Evolutionary conservation across 192 early-diverging fungal genomes (phyloP).

Genomic region (Coemansia sp.): DNA sequence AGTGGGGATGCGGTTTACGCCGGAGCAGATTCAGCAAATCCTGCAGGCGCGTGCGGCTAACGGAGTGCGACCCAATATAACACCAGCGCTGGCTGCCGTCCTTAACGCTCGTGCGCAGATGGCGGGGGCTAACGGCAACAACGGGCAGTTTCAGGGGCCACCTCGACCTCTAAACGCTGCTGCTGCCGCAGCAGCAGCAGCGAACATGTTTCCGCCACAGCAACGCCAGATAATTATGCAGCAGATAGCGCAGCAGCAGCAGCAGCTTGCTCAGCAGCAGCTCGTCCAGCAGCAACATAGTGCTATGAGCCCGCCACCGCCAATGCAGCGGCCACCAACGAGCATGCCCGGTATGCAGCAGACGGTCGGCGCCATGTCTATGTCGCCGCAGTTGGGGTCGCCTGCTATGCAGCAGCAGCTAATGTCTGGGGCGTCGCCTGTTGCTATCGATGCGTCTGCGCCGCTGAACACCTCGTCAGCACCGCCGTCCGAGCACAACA

Average conservation of each 20-base stretch:
- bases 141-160: conserved; percentile 7
- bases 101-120: conserved; percentile 38
- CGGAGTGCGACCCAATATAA: conserved; percentile 26
- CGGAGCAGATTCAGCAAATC: conserved; percentile 42
- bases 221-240: conserved; percentile 41
- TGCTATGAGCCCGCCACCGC: conserved; percentile 8
- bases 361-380: conserved; percentile 2
- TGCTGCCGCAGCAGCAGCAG: conserved; percentile 17
- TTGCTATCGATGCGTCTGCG: neutral
- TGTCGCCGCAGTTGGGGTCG: conserved; percentile 20
- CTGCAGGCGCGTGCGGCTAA: conserved; percentile 47
- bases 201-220: conserved; percentile 36
- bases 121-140: conserved; percentile 14
- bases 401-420: conserved; percentile 21
- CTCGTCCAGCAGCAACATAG: conserved; percentile 10
- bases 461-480: conserved; percentile 16
- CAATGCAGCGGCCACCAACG: conserved; percentile 13
- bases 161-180: conserved; percentile 19
- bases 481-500: conserved; percentile 8
- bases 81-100: conserved; percentile 41
- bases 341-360: conserved; percentile 9
- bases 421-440: conserved; percentile 9
- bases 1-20: conserved; percentile 28
- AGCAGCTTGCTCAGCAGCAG: conserved; percentile 16
- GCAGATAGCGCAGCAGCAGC: conserved; percentile 38